phyloP scores from a whole-genome alignment of 192 early-diverging fungal species.

The Jimgerdemannia lactiflua region DNA sequence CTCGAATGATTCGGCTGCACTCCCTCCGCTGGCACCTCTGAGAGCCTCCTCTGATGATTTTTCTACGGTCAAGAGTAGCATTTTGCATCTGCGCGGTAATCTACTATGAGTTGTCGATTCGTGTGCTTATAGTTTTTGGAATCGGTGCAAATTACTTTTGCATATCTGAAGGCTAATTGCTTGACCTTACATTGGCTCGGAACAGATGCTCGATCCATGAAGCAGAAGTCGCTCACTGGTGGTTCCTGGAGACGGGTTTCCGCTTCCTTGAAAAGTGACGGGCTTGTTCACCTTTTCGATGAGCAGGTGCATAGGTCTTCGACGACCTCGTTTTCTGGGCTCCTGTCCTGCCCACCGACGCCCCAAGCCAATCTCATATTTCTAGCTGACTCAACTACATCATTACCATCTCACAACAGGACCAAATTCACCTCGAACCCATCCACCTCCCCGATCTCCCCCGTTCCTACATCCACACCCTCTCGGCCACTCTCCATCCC shows the following conservation, averaged over 20 bases:
- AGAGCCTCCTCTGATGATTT: not conserved
- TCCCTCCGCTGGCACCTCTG: not conserved
- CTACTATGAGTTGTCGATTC: not conserved
- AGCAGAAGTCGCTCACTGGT: not conserved
- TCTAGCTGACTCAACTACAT: too few relatives aligned
- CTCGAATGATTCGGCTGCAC: not conserved
- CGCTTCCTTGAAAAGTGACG: not conserved
- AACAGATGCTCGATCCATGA: not conserved
- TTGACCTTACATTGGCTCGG: too few relatives aligned
- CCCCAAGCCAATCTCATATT: too few relatives aligned
- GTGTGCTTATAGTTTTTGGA: too few relatives aligned
- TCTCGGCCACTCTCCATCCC: slow-evolving; percentile 27
- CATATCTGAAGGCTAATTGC: not conserved
- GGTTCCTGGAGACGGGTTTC: not conserved
- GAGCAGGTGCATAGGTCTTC: not conserved
- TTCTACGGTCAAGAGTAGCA: not conserved
- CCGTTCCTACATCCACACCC: slow-evolving; percentile 29
- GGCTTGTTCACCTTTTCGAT: not conserved
- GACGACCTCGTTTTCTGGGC: too few relatives aligned
- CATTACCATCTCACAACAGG: not conserved
- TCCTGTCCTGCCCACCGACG: too few relatives aligned
- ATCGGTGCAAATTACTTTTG: not conserved
- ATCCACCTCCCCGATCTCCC: slow-evolving; percentile 26
- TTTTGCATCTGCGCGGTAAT: not conserved
- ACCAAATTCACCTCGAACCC: slow-evolving; percentile 13